Conservation (phyloP, 1,139 yeast species). For the Magnusiomyces sp. region DNA sequence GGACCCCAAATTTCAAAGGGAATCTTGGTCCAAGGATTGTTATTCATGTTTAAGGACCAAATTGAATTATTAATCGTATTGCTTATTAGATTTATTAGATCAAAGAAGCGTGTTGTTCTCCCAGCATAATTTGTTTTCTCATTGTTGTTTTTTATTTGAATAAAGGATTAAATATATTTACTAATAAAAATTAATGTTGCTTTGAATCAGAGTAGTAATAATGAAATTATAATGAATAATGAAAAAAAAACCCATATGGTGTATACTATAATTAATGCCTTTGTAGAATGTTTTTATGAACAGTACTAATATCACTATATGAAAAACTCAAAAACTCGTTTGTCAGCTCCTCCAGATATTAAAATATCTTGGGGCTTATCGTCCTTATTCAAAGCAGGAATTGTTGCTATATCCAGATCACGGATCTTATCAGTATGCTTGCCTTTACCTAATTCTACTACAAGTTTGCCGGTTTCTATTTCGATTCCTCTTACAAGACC, state of each 20-base stretch:
- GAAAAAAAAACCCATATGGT: constrained; percentile 7
- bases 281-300: constrained; percentile 1
- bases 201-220: too few species aligned
- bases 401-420: constrained; percentile 33
- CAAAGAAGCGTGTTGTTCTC: too few species aligned
- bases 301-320: too few species aligned
- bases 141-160: too few species aligned
- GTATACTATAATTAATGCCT: not conserved
- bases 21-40: constrained; percentile 73
- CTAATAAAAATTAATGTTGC: too few species aligned
- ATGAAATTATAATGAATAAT: too few species aligned
- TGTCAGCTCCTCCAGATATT: constrained; percentile 43
- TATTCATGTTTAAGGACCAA: constrained; percentile 75
- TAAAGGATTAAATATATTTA: constrained; percentile 13
- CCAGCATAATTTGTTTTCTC: constrained; percentile 7
- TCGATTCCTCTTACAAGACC: constrained; percentile 47
- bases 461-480: constrained; percentile 19
- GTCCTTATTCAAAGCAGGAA: constrained; percentile 17
- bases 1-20: constrained; percentile 79
- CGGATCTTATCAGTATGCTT: constrained; percentile 37
- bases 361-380: constrained; percentile 29
- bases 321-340: constrained; percentile 24
- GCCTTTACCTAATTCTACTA: constrained; percentile 15
- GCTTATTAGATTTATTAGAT: constrained; percentile 28
- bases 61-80: constrained; percentile 32